These are phyloP conservation scores for Eutrema heterophyllum DNA, from an alignment of 345 rosid genomes.

Conservation along the genomic window DNA sequence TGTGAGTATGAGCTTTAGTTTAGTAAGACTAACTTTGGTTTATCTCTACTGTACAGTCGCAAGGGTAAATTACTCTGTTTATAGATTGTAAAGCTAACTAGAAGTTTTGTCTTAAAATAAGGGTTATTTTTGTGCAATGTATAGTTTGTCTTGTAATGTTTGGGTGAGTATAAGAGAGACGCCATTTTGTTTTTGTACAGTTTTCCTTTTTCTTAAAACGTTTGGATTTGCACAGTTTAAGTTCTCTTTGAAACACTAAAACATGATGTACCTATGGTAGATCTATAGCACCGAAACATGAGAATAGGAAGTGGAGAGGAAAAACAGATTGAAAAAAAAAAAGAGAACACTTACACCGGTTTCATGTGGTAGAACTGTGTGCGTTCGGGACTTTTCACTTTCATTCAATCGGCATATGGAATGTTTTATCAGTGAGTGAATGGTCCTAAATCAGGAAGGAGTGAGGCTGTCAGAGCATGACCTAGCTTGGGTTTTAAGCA, in stretches of 20 bases:
- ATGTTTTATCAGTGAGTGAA: not conserved
- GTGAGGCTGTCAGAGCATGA: slow-evolving; percentile 94
- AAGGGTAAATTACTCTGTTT: not conserved
- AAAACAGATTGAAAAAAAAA: not conserved
- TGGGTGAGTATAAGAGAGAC: slow-evolving; percentile 3
- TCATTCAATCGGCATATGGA: not conserved
- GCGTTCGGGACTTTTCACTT: not conserved
- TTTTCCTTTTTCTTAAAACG: not conserved
- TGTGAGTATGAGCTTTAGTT: slow-evolving; percentile 20
- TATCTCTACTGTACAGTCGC: not conserved
- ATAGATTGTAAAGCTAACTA: not conserved
- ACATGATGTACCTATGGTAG: not conserved
- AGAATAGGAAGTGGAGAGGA: not conserved
- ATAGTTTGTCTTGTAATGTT: slow-evolving; percentile 14
- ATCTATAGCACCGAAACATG: not conserved
- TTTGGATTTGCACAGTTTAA: slow-evolving; percentile 2
- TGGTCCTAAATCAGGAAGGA: slow-evolving; percentile 61
- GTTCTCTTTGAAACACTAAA: not conserved
- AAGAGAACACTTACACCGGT: slow-evolving; percentile 1
- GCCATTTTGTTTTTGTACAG: not conserved
- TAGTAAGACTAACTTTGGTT: not conserved
- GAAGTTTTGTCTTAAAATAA: not conserved
- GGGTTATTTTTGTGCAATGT: not conserved
- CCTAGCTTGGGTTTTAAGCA: slow-evolving; percentile 42
- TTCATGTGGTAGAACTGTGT: not conserved